Evolutionary conservation across 495 filamentous ascomycete species (phyloP).

Genomic region (Darksidea phi): DNA sequence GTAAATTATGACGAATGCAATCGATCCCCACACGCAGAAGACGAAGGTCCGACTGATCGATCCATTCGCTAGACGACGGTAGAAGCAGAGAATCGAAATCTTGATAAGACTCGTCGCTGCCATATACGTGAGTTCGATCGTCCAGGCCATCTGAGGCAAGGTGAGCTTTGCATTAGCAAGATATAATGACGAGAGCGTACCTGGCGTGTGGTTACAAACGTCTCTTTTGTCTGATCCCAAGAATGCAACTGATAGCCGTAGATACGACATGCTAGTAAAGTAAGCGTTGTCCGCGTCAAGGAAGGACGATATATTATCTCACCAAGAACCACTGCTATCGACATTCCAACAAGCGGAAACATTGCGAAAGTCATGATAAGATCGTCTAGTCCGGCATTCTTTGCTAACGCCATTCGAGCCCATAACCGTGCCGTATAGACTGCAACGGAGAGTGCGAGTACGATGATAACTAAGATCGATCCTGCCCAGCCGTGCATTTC

Average conservation of each 20-base stretch:
- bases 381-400: slow-evolving; percentile 37
- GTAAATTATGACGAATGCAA: slow-evolving; percentile 35
- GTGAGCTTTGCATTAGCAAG: neutral
- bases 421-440: slow-evolving; percentile 28
- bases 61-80: slow-evolving; percentile 34
- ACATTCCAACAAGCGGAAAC: slow-evolving; percentile 27
- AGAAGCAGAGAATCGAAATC: slow-evolving; percentile 40
- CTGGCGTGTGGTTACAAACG: slow-evolving; percentile 22
- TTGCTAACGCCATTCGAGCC: slow-evolving; percentile 24
- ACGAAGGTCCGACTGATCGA: slow-evolving; percentile 29
- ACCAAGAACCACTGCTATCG: slow-evolving; percentile 23
- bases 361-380: slow-evolving; percentile 29
- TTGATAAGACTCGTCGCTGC: slow-evolving; percentile 28
- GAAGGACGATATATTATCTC: neutral
- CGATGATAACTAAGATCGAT: slow-evolving; percentile 13
- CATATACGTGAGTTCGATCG: slow-evolving; percentile 31
- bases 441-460: slow-evolving; percentile 15
- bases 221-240: slow-evolving; percentile 30
- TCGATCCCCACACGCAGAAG: slow-evolving; percentile 27
- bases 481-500: slow-evolving; percentile 28
- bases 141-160: slow-evolving; percentile 26
- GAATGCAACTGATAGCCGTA: slow-evolving; percentile 36
- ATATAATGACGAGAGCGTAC: slow-evolving; percentile 12
- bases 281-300: neutral
- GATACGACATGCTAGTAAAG: neutral